Evolutionary conservation across 208 protist genomes (phyloP).

Genomic region (Leishmania turanica): DNA sequence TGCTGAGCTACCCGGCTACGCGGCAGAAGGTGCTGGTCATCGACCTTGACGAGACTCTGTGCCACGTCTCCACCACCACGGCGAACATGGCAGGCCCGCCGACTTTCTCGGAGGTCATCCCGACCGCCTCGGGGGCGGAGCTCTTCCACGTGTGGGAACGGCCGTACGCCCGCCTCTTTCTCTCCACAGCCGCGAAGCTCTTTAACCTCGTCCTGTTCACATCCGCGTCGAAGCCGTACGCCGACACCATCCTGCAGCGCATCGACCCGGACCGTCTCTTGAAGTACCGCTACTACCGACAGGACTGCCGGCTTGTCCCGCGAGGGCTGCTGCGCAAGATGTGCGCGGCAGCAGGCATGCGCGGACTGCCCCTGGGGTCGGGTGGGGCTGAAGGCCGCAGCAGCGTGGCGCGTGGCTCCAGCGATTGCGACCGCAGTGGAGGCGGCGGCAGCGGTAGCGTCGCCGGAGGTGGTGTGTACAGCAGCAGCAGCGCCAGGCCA

Average conservation of each 20-base stretch:
- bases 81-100: conserved; percentile 62
- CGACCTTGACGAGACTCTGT: conserved; percentile 91
- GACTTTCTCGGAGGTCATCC: conserved; percentile 89
- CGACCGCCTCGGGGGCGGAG: conserved; percentile 77
- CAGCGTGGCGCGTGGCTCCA: conserved; percentile 4
- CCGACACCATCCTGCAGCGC: conserved; percentile 84
- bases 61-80: conserved; percentile 76
- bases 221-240: conserved; percentile 86
- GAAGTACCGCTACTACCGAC: conserved; percentile 73
- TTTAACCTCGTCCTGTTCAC: conserved; percentile 91
- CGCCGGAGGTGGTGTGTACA: background rate
- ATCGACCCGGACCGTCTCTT: conserved; percentile 80
- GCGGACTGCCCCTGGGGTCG: background rate
- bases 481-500: background rate
- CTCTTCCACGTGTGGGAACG: conserved; percentile 89
- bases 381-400: background rate
- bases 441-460: conserved; percentile 3
- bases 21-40: conserved; percentile 91
- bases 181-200: conserved; percentile 68
- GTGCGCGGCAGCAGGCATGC: conserved; percentile 26
- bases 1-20: conserved; percentile 86
- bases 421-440: background rate
- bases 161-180: conserved; percentile 72
- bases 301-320: conserved; percentile 71
- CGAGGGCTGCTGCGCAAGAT: conserved; percentile 48